Base-by-base conservation (phyloP, 192 early-diverging fungal species). In the Funneliformis geosporum region DNA sequence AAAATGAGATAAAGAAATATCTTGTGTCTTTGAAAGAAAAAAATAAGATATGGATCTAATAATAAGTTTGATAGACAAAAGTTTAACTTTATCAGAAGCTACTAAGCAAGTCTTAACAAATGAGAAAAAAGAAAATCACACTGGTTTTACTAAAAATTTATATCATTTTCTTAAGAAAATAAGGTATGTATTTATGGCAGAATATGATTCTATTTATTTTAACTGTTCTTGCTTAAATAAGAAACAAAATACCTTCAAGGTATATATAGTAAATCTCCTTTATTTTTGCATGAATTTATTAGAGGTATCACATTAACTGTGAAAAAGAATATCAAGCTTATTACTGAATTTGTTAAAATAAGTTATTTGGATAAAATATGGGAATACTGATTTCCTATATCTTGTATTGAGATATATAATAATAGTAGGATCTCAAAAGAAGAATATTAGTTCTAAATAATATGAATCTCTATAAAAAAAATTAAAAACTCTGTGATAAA, bases 401-500 rank as follows among this genome's bases (percentile, higher is more conserved):
- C 73, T 75, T 33, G 28, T 60, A 75, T 60, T 75, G 27, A 3
- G 73, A 75, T 75, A 25, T 75, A 60, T 55, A 7, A 75, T 59
- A n/a, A 43, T 33, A 12, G 73, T 8, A 60, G 42, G 18, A 10
- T 75, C 42, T 60, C 21, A 38, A 55, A 60, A 59, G 73, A 75
- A 75, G 73, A 55, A 60, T 75, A 75, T 38, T 75, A 50, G 73
- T 9, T 8, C 33, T 12, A 25, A 60, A 75, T 75, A 25, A 25
- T 75, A 39, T 39, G 60, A 60, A 59, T 60, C 10, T 38, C 73
- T 75, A 75, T 75, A 25, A 50, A 12, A 33, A 25, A 60, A 60
- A 75, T 75, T 6, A 27, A 55, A 18, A 75, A 21, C 59, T 75
- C 9, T 50, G 73, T 2, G 33, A 33, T 2, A 2, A 33, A 33